Conservation (phyloP, 768 basidiomycete species). For the Tulasnella sp. region DNA sequence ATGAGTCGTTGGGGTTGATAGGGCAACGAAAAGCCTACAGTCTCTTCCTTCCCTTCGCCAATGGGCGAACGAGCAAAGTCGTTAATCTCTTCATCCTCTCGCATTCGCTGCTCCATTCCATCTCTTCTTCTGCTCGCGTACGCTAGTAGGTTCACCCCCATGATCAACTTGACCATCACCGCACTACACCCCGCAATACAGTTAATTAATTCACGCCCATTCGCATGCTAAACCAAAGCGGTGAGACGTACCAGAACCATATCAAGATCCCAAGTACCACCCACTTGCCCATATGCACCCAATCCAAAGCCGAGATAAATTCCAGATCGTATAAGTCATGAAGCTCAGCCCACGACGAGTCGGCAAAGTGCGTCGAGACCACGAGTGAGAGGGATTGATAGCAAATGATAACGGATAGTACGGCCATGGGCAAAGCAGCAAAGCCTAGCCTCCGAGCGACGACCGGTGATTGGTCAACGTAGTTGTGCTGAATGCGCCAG, state of each 20-base stretch:
- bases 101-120: slow-evolving; percentile 64
- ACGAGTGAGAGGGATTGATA: slow-evolving; percentile 58
- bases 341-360: slow-evolving; percentile 43
- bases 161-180: slow-evolving; percentile 81
- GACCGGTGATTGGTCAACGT: slow-evolving; percentile 91
- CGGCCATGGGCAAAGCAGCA: slow-evolving; percentile 82
- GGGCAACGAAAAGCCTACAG: slow-evolving; percentile 34
- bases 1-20: not conserved
- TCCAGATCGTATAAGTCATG: slow-evolving; percentile 23
- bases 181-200: slow-evolving; percentile 32
- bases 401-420: slow-evolving; percentile 65
- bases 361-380: slow-evolving; percentile 39
- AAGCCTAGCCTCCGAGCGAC: slow-evolving; percentile 92
- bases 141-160: slow-evolving; percentile 77
- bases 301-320: not conserved
- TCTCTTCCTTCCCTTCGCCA: slow-evolving; percentile 82
- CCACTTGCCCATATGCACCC: slow-evolving; percentile 32
- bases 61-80: slow-evolving; percentile 86
- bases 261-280: slow-evolving; percentile 49
- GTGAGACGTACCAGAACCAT: slow-evolving; percentile 69
- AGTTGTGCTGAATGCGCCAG: slow-evolving; percentile 48
- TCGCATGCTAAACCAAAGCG: not conserved
- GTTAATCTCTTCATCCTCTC: slow-evolving; percentile 65
- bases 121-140: slow-evolving; percentile 66
- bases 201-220: not conserved